Conservation (phyloP, 2,329 filamentous ascomycete genomes). For the Hypoxylon sp. region DNA sequence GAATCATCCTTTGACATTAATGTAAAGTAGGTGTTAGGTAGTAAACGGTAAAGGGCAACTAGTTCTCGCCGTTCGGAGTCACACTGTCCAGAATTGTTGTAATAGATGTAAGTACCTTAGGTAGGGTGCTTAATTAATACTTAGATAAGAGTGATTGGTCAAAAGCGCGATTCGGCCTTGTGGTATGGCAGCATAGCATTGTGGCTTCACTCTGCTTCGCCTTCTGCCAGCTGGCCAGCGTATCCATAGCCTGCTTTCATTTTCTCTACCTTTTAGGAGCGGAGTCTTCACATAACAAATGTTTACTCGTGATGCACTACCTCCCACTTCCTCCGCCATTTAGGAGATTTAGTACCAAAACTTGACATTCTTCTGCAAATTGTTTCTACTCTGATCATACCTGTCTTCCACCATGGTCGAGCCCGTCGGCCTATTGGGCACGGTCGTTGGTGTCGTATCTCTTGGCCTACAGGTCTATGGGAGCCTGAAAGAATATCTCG, state of each 20-base stretch:
- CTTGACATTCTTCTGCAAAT: background rate
- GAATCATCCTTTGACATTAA: no score
- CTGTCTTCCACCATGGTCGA: background rate
- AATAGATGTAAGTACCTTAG: no score
- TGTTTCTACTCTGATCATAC: background rate
- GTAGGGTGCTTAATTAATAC: no score
- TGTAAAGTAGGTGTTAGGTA: no score
- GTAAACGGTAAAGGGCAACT: no score
- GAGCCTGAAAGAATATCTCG: background rate
- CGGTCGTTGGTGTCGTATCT: background rate
- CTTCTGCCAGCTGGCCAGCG: background rate
- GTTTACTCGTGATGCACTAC: background rate
- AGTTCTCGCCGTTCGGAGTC: no score
- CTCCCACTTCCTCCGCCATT: no score
- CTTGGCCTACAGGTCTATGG: background rate
- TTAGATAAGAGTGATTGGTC: background rate
- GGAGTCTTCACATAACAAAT: background rate
- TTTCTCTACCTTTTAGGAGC: background rate
- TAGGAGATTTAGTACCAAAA: no score
- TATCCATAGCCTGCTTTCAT: background rate
- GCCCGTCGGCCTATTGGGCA: background rate
- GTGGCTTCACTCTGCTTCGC: background rate
- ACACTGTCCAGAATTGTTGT: no score
- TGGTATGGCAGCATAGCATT: background rate
- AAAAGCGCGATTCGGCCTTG: background rate